A percentile compares a stretch with the other conserved stretches of the same genome.
Evolutionary conservation across 805 yeast genomes (phyloP).

Genomic region (Peterozyma toletana): DNA sequence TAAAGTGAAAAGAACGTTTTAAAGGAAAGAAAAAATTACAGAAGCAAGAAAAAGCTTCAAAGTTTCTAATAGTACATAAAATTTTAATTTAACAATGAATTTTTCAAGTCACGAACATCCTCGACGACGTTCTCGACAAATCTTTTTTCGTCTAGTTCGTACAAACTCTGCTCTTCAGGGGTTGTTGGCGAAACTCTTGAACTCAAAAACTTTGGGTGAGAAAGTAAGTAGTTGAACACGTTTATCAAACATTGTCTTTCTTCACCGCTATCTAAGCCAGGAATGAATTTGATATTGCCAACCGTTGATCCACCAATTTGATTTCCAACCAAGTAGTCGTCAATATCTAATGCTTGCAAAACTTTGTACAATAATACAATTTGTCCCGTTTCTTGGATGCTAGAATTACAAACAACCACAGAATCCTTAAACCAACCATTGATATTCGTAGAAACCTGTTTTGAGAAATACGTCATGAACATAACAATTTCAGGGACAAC

Average conservation of each 20-base stretch:
- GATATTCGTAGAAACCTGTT: slow-evolving; percentile 59
- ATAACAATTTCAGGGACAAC: slow-evolving; percentile 58
- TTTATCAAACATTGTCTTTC: slow-evolving; percentile 54
- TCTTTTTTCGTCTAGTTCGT: slow-evolving; percentile 39
- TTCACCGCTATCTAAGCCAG: slow-evolving; percentile 55
- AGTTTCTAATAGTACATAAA: no score
- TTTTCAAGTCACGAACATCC: slow-evolving; percentile 48
- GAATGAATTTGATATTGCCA: slow-evolving; percentile 24
- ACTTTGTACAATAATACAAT: slow-evolving; percentile 57
- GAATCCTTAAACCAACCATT: slow-evolving; percentile 63
- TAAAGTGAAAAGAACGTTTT: no score
- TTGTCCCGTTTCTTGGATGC: slow-evolving; percentile 61
- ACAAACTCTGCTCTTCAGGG: slow-evolving; percentile 52
- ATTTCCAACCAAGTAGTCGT: slow-evolving; percentile 29
- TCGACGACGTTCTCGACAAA: slow-evolving; percentile 40
- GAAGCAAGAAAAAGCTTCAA: neutral
- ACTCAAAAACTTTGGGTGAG: slow-evolving; percentile 80
- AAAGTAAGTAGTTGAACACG: slow-evolving; percentile 62
- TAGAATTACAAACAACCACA: slow-evolving; percentile 37
- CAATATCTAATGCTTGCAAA: slow-evolving; percentile 44
- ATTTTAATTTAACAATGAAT: slow-evolving; percentile 23
- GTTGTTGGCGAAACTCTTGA: slow-evolving; percentile 61
- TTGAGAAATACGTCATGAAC: slow-evolving; percentile 54
- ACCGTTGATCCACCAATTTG: slow-evolving; percentile 5
- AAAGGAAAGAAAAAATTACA: no score